Conservation (phyloP, 2,329 filamentous ascomycete species). For the Alternaria panax region DNA sequence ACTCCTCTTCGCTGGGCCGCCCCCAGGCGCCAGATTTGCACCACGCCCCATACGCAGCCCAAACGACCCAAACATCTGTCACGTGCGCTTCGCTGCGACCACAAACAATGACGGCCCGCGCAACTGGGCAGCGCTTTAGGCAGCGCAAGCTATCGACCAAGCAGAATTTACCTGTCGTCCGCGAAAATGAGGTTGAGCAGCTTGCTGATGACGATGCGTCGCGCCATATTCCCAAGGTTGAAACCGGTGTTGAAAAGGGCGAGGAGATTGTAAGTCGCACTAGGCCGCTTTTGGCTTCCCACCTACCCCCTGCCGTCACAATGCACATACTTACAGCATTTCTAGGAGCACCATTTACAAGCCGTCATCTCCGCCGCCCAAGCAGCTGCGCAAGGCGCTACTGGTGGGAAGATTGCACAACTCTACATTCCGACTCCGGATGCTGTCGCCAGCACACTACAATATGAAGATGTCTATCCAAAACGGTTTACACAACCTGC, state of each 20-base stretch:
- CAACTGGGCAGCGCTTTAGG: slow-evolving; percentile 67
- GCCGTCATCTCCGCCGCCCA: slow-evolving; percentile 74
- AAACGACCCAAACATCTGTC: slow-evolving; percentile 24
- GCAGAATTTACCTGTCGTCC: slow-evolving; percentile 83
- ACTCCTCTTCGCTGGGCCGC: slow-evolving; percentile 21
- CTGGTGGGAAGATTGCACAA: slow-evolving; percentile 66
- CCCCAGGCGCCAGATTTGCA: slow-evolving; percentile 33
- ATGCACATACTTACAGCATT: slow-evolving; percentile 26
- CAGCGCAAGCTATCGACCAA: slow-evolving; percentile 93
- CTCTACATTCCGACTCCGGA: slow-evolving; percentile 74
- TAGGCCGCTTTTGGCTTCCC: slow-evolving; percentile 40
- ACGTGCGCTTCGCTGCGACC: slow-evolving; percentile 38
- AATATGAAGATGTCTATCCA: slow-evolving; percentile 90
- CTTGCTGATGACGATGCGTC: slow-evolving; percentile 84
- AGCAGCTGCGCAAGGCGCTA: slow-evolving; percentile 59
- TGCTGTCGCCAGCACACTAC: slow-evolving; percentile 68
- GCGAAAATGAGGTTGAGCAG: slow-evolving; percentile 89
- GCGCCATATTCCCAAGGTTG: slow-evolving; percentile 82
- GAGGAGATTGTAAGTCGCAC: slow-evolving; percentile 88
- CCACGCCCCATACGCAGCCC: slow-evolving; percentile 14
- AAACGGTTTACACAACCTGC: slow-evolving; percentile 81
- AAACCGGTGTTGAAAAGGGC: slow-evolving; percentile 94
- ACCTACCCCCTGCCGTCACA: slow-evolving; percentile 7
- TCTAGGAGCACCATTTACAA: slow-evolving; percentile 93
- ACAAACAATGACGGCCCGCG: slow-evolving; percentile 48